Conservation (phyloP, 129 eudicot species). For the Flaveria robusta region DNA sequence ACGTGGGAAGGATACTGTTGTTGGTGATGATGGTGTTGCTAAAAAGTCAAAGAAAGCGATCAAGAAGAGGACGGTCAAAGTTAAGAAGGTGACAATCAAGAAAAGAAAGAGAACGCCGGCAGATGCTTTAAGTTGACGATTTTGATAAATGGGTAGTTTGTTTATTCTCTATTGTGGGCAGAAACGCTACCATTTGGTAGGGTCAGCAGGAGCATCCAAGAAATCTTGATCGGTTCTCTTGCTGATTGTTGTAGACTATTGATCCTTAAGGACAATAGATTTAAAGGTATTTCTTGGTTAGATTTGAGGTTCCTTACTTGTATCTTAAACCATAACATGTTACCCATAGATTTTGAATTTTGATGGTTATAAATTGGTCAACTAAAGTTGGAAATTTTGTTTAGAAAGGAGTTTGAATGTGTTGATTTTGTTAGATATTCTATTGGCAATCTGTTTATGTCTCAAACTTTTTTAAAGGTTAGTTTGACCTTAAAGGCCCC, state of each 20-base stretch:
- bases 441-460: too few species aligned
- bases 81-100: slow-evolving; percentile 41
- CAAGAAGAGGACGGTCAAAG: slow-evolving; percentile 50
- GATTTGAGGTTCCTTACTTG: background rate
- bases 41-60: slow-evolving; percentile 67
- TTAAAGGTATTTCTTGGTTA: background rate
- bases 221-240: slow-evolving; percentile 8
- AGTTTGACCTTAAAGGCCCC: too few species aligned
- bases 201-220: background rate
- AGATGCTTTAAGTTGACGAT: slow-evolving; percentile 11
- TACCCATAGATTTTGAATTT: background rate
- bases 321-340: background rate
- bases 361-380: background rate
- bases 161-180: background rate
- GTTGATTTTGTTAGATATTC: too few species aligned
- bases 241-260: slow-evolving; percentile 13
- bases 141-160: background rate
- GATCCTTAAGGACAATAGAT: background rate
- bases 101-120: slow-evolving; percentile 36
- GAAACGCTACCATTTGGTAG: background rate
- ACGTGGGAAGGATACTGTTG: slow-evolving; percentile 48
- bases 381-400: background rate
- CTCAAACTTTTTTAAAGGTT: too few species aligned
- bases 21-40: slow-evolving; percentile 30
- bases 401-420: background rate